Evolutionary conservation across 1,284 basidiomycete genomes (phyloP), one percentile per base, ranked within the genome.

Genomic region (Moesziomyces sp.): DNA sequence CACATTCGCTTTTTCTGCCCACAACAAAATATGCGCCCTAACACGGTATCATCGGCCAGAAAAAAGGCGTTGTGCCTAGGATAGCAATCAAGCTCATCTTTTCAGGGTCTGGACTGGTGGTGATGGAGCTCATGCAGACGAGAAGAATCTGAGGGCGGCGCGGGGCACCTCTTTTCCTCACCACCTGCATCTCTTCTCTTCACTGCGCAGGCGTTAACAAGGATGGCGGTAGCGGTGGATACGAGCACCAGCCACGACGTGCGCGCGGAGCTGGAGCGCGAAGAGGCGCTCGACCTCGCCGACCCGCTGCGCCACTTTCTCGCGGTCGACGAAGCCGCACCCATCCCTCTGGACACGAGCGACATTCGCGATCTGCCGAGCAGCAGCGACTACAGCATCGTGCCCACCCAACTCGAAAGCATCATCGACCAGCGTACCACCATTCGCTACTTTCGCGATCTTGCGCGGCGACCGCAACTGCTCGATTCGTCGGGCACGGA

Each of bases 291-390:
- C 26, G 89, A 91, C 79, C 77, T 80, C 18, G 79, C 86, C 46
- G 88, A 91, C 76, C 90, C 90, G 47, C 87, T 91, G 54, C 87
- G 89, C 35, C 90, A 91, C 84, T 86, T 90, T 76, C 88, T 88
- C 84, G 81, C 86, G 26, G 38, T 56, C 46, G 57, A 61, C 35
- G 58, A 61, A 21, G 47, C 47, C 33, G 14, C 38, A 14, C 13
- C 26, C 24, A n/a, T 42, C n/a, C 8, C 50, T 19, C 18, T 49
- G 14, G 14, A 46, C 24, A 9, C 44, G 18, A 6, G 9, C 16
- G 54, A 67, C 43, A 45, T 59, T 6, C 50, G 63, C 18, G 61
- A 61, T 23, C 47, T 28, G 10, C 58, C 47, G 21, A 58, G 52
- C 48, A 28, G 14, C 16, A 67, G 38, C 33, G 46, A 54, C 40